Conservation (phyloP, 345 rosid species). For the Rhodomyrtus tomentosa region DNA sequence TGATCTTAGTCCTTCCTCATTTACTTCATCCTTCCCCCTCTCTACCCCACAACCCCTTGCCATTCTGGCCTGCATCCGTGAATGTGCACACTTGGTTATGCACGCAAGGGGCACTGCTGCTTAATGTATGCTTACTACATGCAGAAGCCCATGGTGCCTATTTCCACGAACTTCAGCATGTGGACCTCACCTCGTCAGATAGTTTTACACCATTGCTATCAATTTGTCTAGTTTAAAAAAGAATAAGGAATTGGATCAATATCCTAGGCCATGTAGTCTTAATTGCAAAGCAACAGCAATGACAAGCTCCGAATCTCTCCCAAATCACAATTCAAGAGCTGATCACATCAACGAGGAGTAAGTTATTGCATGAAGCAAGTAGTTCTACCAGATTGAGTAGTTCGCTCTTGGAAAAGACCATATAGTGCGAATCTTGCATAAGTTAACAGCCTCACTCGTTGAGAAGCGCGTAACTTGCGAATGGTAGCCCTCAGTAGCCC, state of each 20-base stretch:
- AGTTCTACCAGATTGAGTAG: conserved; percentile 29
- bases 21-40: not conserved
- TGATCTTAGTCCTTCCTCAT: not conserved
- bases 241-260: not conserved
- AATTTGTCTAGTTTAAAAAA: not conserved
- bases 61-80: not conserved
- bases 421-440: conserved; percentile 53
- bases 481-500: conserved; percentile 59
- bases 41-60: not conserved
- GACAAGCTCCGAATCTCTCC: not conserved
- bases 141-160: not conserved
- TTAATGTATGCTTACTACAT: not conserved
- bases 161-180: not conserved
- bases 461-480: conserved; percentile 52
- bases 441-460: conserved; percentile 47
- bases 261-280: not conserved
- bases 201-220: not conserved
- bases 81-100: not conserved
- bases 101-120: not conserved
- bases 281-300: not conserved
- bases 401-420: conserved; percentile 39
- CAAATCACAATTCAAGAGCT: not conserved
- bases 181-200: not conserved
- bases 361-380: not conserved
- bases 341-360: not conserved